Conservation (phyloP, 2,329 filamentous ascomycete genomes). For the Capronia epimyces region DNA sequence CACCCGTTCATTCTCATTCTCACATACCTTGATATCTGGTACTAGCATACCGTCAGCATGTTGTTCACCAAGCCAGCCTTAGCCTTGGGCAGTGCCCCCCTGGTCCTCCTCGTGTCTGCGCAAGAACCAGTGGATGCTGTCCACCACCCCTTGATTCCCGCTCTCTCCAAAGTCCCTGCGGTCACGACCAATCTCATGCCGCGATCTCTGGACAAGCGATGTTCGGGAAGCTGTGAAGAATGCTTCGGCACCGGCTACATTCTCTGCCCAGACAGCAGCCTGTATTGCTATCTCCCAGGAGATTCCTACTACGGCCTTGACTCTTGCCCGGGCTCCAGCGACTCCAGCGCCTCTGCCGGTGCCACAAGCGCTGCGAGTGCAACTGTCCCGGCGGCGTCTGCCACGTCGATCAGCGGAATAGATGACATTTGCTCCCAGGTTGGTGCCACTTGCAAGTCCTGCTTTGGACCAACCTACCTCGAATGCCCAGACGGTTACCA, state of each 20-base stretch:
- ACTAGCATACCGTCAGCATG: conserved; percentile 12
- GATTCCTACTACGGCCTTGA: conserved; percentile 21
- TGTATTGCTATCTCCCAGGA: conserved; percentile 23
- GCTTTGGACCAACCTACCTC: conserved; percentile 21
- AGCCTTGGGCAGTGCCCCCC: conserved; percentile 10
- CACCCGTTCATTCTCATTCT: neutral
- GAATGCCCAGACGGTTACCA: conserved; percentile 19
- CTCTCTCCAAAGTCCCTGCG: conserved; percentile 2
- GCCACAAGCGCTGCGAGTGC: conserved; percentile 1
- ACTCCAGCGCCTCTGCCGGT: neutral
- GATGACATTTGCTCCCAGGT: conserved; percentile 16
- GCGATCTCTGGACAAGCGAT: conserved; percentile 19
- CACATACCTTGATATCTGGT: neutral
- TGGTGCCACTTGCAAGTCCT: conserved; percentile 20
- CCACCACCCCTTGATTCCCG: conserved; percentile 7
- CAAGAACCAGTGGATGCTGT: conserved; percentile 12
- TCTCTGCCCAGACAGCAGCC: conserved; percentile 16
- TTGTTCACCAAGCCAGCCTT: conserved; percentile 14
- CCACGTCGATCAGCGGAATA: conserved; percentile 11
- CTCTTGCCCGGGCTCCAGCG: conserved; percentile 10
- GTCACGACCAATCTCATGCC: conserved; percentile 13
- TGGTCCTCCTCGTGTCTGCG: conserved; percentile 14
- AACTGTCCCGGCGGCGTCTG: conserved; percentile 2
- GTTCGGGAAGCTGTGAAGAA: conserved; percentile 21
- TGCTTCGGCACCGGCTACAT: conserved; percentile 25